These are phyloP conservation scores for Nakazawaea wickerhamii DNA, from an alignment of 805 yeast genomes.

Conservation along the genomic window DNA sequence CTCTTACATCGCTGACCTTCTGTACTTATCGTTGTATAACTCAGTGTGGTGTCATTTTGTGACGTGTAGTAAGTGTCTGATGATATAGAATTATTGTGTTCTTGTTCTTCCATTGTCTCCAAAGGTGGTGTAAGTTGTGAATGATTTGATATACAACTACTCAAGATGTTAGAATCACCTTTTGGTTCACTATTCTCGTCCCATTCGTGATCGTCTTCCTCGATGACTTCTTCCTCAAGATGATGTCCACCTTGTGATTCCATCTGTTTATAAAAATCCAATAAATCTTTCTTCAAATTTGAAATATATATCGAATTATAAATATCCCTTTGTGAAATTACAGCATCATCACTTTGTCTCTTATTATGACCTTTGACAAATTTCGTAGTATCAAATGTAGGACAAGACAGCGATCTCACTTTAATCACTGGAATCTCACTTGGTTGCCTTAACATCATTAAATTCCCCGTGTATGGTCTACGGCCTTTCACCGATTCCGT, in stretches of 20 bases:
- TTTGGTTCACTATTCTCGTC: conserved; percentile 29
- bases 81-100: not conserved
- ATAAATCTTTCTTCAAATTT: conserved; percentile 4
- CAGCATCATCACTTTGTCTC: not conserved
- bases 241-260: not conserved
- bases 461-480: conserved; percentile 8
- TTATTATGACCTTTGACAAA: not conserved
- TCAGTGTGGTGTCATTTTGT: too few relatives aligned
- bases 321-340: conserved; percentile 1
- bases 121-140: conserved; percentile 1
- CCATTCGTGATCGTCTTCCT: conserved; percentile 38
- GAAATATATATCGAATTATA: conserved; percentile 10
- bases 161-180: conserved; percentile 4
- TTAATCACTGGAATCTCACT: conserved; percentile 2
- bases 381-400: not conserved
- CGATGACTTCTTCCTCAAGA: conserved; percentile 27
- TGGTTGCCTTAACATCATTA: conserved; percentile 10
- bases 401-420: conserved; percentile 13
- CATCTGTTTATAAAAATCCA: conserved; percentile 4
- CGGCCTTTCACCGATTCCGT: conserved; percentile 1
- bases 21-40: conserved; percentile 1
- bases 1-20: conserved; percentile 14
- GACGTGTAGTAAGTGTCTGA: not conserved
- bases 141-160: conserved; percentile 7
- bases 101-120: conserved; percentile 3